Evolutionary conservation across 2,329 filamentous ascomycete species (phyloP), one percentile per base, ranked within the genome.

Genomic region (Knufia petricola): DNA sequence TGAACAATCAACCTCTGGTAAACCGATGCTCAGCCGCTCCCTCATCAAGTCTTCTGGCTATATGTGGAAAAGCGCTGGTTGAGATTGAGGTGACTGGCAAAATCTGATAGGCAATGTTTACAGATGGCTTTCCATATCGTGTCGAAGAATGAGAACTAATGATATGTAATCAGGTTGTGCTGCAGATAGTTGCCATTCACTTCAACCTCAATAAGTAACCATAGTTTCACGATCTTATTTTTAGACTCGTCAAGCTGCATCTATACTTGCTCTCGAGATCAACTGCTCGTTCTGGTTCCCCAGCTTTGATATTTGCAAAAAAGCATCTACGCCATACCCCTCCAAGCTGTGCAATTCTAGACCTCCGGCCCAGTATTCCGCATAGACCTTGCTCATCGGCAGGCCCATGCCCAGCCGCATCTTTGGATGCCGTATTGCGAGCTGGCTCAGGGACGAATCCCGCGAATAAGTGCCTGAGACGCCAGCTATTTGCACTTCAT

Each of bases 231-330:
- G 19, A 17, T 45, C 6, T 8, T 9, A 19, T 15, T 19, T 7
- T 12, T 15, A 19, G 8, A 9, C 31, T 9, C 20, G 30, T 66
- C 71, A 86, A 10, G 89, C 77, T 17, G 84, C 82, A 65, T 89
- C 85, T 74, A 89, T 87, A 55, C 76, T 80, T 21, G 85, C 85
- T 59, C 85, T 73, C 23, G 80, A 87, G 15, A 76, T 87, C 53
- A 98, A 73, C 66, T 94, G 87, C 71, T 98, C 92, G 62, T 96
- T 95, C 74, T 95, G 95, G 65, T 98, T 98, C 17, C 92, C 92
- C 50, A 98, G 73, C 64, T 94, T 94, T 3, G 87, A 94, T 52
- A 98, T 95, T 63, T 96, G 89, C 54, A 98, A 69, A 62, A 98
- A 98, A 0, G 86, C 89, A 69, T 98, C 92, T 4, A 94, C 87